These are phyloP conservation scores for Alternaria sp. DNA, from an alignment of 2,329 filamentous ascomycete species.

Conservation along the genomic window DNA sequence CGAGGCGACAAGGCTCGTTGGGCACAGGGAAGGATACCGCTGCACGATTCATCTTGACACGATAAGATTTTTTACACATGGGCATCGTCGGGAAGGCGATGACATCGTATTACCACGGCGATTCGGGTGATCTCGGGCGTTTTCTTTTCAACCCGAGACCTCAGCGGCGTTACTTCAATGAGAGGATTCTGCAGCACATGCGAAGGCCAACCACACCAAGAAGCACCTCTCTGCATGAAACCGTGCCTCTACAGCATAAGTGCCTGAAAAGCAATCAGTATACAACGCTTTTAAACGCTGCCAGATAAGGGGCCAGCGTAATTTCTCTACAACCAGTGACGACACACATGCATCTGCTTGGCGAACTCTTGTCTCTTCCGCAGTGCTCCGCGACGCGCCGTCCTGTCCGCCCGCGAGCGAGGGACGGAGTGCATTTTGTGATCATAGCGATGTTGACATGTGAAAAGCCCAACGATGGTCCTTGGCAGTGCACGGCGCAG, in stretches of 20 bases:
- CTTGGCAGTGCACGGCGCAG: conserved; percentile 7
- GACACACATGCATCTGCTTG: background rate
- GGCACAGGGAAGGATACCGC: background rate
- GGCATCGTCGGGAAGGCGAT: background rate
- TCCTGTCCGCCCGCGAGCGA: conserved; percentile 1
- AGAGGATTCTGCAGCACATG: background rate
- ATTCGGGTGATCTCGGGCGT: background rate
- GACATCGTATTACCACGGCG: background rate
- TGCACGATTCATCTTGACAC: background rate
- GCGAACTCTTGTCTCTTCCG: conserved; percentile 1
- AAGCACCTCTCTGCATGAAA: background rate
- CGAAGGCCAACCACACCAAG: background rate
- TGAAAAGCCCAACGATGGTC: conserved; percentile 6
- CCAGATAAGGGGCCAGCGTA: background rate
- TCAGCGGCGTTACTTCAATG: background rate
- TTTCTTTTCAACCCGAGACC: background rate
- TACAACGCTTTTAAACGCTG: background rate
- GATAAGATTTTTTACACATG: background rate
- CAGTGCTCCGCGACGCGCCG: background rate
- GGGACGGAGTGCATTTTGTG: background rate
- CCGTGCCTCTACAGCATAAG: background rate
- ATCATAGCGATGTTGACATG: background rate
- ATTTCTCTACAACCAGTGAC: background rate
- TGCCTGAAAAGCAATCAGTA: background rate
- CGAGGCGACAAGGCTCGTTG: background rate